Evolutionary conservation across 176 grass and related monocot species (phyloP), one percentile per base, ranked within the genome.

Genomic region (Paspalum vaginatum): DNA sequence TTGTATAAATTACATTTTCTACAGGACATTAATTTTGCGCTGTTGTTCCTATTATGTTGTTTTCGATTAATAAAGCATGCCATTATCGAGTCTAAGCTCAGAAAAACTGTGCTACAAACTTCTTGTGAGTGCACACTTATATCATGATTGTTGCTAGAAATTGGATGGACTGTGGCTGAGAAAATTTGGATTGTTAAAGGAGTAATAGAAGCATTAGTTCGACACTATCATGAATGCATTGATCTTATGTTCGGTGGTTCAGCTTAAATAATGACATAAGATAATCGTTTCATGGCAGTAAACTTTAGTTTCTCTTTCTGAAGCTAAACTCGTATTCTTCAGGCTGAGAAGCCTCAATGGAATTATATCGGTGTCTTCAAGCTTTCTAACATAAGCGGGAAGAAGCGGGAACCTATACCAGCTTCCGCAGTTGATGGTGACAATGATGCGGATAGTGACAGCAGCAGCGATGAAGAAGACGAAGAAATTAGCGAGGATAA

Each of bases 341-440:
- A 97, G 94, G 89, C 95, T 70, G 92, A 98, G 60, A 85, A 90
- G 65, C 76, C 80, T 92, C 48, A 89, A 55, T 86, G 72, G 81
- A 98, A 98, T 89, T 98, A 98, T 79, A 88, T 98, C 66, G 89
- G 85, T 11, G 74, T 98, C 75, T 91, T 94, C 85, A 94, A 92
- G 79, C 80, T 98, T 76, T 91, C 92, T 42, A 98, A 94, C 74
- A 98, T 98, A 83, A 80, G 68, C 8, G 95, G 95, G 69, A 97
- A 90, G 72, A 98, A 94, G 79, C 88, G 90, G 74, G 92, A 85
- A 75, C 82, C 91, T 81, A 65, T 98, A 59, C 95, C 89, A 75
- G 38, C 79, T 69, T 85, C 91, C 80, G 61, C 79, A 52, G 76
- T 83, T 83, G 90, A 85, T 75, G 82, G 72, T 18, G 95, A 92